Percentiles rank a stretch among this genome's conserved stretches.
Evolutionary conservation across 139 green algal genomes (phyloP).

Genomic region (Axilococcus clingmanii): DNA sequence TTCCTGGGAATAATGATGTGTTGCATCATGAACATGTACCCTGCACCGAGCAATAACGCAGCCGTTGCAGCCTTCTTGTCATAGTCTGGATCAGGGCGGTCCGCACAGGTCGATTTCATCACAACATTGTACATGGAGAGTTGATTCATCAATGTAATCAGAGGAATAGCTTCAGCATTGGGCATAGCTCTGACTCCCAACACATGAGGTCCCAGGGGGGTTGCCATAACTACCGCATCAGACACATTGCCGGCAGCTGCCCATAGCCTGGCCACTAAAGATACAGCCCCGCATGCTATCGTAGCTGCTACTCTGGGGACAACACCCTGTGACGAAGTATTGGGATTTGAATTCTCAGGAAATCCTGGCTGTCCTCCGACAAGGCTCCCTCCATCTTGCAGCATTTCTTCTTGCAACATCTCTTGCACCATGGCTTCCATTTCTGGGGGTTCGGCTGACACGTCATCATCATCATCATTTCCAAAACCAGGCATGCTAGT

Average conservation of each 20-base stretch:
- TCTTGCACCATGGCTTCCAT: constrained; percentile 10
- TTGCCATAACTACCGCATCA: not conserved
- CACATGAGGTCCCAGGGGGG: too few relatives aligned
- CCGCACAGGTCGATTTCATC: too few relatives aligned
- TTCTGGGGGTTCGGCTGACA: constrained; percentile 13
- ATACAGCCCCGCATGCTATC: not conserved
- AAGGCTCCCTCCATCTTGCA: not conserved
- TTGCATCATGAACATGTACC: too few relatives aligned
- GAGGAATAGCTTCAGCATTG: too few relatives aligned
- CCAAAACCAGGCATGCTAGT: not conserved
- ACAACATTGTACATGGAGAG: too few relatives aligned
- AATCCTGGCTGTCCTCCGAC: not conserved
- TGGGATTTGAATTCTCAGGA: not conserved
- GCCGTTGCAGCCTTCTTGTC: too few relatives aligned
- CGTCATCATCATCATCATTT: constrained; percentile 12
- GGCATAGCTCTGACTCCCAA: too few relatives aligned
- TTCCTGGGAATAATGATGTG: too few relatives aligned
- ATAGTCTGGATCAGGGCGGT: too few relatives aligned
- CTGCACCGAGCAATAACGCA: too few relatives aligned
- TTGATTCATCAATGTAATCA: too few relatives aligned
- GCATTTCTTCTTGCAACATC: not conserved
- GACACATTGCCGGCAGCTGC: not conserved
- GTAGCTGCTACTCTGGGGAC: not conserved
- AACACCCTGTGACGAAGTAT: not conserved
- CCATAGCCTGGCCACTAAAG: not conserved